phyloP scores from a whole-genome alignment of 2,329 filamentous ascomycete species.

The Rosellinia necatrix region DNA sequence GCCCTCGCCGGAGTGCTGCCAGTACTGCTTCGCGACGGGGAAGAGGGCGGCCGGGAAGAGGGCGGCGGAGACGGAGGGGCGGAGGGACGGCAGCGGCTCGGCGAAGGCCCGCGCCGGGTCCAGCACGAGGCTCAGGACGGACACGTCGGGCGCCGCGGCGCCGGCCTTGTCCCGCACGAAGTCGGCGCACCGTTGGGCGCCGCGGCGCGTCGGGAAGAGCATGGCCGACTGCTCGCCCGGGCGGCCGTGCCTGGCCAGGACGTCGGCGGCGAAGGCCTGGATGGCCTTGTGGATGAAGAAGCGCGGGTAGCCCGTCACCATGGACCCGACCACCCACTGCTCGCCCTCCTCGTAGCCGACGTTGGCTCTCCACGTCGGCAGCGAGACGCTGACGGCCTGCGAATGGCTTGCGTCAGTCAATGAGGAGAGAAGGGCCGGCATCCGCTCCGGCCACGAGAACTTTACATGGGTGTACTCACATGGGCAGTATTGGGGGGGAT shows the following conservation, averaged over 20 bases:
- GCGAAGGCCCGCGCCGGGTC: constrained; percentile 58
- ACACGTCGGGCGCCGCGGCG: constrained; percentile 55
- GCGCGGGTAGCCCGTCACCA: constrained; percentile 92
- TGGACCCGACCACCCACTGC: constrained; percentile 79
- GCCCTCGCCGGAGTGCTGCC: constrained; percentile 95
- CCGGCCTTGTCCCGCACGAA: constrained; percentile 69
- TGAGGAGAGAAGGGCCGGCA: neutral
- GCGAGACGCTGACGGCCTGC: constrained; percentile 92
- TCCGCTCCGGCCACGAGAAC: neutral
- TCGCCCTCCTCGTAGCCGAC: constrained; percentile 93
- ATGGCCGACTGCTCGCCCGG: constrained; percentile 72
- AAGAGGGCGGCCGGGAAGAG: constrained; percentile 72
- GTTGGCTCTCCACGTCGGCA: constrained; percentile 91
- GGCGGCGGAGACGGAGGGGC: constrained; percentile 69
- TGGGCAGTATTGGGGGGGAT: constrained; percentile 80
- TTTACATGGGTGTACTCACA: constrained; percentile 54
- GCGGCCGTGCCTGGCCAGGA: constrained; percentile 67
- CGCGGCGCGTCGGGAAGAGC: constrained; percentile 75
- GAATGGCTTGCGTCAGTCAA: neutral
- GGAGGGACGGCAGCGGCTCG: constrained; percentile 57
- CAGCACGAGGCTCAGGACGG: constrained; percentile 66
- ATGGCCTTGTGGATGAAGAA: constrained; percentile 94
- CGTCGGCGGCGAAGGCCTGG: constrained; percentile 69
- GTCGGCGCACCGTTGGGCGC: constrained; percentile 72
- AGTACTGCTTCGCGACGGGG: constrained; percentile 85